Evolutionary conservation across 768 basidiomycete genomes (phyloP).

Genomic region (Boletus rubroflammeus): DNA sequence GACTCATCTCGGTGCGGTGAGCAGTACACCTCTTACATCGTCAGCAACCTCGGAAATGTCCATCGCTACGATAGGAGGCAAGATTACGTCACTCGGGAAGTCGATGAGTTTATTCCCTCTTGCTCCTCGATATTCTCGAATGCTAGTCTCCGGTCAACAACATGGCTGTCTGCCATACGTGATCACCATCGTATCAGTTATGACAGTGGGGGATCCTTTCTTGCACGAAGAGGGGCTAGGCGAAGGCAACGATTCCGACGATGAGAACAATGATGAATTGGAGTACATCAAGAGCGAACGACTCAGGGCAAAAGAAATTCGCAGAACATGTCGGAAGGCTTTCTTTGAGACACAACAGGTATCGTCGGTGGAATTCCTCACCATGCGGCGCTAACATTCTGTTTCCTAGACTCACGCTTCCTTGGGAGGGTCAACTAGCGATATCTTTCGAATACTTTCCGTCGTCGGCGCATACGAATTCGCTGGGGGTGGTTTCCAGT

Average conservation of each 20-base stretch:
- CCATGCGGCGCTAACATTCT: not conserved
- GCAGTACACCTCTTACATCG: slow-evolving; percentile 28
- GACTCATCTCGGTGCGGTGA: slow-evolving; percentile 79
- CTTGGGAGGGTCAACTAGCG: slow-evolving; percentile 78
- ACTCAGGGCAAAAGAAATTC: slow-evolving; percentile 51
- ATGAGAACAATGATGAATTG: slow-evolving; percentile 38
- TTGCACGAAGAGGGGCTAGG: slow-evolving; percentile 72
- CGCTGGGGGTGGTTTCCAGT: slow-evolving; percentile 72
- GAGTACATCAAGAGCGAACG: slow-evolving; percentile 46
- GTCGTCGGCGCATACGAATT: slow-evolving; percentile 98
- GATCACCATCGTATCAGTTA: slow-evolving; percentile 82
- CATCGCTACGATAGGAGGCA: slow-evolving; percentile 41
- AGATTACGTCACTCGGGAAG: slow-evolving; percentile 86
- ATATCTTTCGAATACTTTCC: slow-evolving; percentile 82
- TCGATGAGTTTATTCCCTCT: slow-evolving; percentile 93
- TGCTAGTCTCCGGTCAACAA: slow-evolving; percentile 83
- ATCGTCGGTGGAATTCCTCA: slow-evolving; percentile 15
- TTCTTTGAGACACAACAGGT: slow-evolving; percentile 86
- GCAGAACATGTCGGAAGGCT: slow-evolving; percentile 60
- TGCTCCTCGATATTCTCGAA: slow-evolving; percentile 91
- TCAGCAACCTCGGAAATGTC: slow-evolving; percentile 11
- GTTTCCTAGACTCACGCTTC: slow-evolving; percentile 63
- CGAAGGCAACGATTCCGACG: slow-evolving; percentile 38
- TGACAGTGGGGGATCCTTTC: slow-evolving; percentile 96
- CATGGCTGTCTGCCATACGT: slow-evolving; percentile 92